These are phyloP conservation scores for Rossbeevera mucosa DNA, from an alignment of 768 basidiomycete genomes.

Conservation along the genomic window DNA sequence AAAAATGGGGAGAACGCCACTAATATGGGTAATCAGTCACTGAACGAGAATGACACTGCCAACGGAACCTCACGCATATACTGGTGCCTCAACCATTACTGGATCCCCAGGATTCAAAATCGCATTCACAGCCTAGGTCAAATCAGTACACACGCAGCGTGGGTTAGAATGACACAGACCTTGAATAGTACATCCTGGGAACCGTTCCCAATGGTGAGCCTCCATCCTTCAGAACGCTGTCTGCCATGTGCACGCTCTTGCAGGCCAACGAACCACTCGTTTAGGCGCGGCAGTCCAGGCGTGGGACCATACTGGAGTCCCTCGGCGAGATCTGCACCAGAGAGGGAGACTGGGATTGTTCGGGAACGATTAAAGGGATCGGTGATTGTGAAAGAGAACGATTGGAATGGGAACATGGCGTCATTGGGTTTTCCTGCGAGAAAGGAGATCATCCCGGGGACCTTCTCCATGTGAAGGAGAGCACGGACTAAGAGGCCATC, in stretches of 20 bases:
- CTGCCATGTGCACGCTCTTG: constrained; percentile 70
- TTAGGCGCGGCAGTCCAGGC: constrained; percentile 58
- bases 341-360: constrained; percentile 50
- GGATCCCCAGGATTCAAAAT: constrained; percentile 77
- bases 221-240: constrained; percentile 62
- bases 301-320: constrained; percentile 79
- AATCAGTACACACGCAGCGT: constrained; percentile 6
- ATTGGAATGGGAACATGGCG: constrained; percentile 86
- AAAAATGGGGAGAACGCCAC: constrained; percentile 66
- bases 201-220: constrained; percentile 71
- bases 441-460: constrained; percentile 73
- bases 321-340: constrained; percentile 53
- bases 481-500: constrained; percentile 46
- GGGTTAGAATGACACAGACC: constrained; percentile 35
- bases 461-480: constrained; percentile 74
- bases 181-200: constrained; percentile 90
- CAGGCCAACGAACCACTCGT: constrained; percentile 65
- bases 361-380: constrained; percentile 43
- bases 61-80: constrained; percentile 54
- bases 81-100: constrained; percentile 77
- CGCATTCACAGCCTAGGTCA: constrained; percentile 57
- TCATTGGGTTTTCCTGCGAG: constrained; percentile 92
- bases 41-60: constrained; percentile 11
- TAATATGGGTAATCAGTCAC: constrained; percentile 24
- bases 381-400: constrained; percentile 61